Percentiles rank a stretch among this genome's conserved stretches.
These are phyloP conservation scores for Curvularia sp. DNA, from an alignment of 2,329 filamentous ascomycete species.

Conservation along the genomic window DNA sequence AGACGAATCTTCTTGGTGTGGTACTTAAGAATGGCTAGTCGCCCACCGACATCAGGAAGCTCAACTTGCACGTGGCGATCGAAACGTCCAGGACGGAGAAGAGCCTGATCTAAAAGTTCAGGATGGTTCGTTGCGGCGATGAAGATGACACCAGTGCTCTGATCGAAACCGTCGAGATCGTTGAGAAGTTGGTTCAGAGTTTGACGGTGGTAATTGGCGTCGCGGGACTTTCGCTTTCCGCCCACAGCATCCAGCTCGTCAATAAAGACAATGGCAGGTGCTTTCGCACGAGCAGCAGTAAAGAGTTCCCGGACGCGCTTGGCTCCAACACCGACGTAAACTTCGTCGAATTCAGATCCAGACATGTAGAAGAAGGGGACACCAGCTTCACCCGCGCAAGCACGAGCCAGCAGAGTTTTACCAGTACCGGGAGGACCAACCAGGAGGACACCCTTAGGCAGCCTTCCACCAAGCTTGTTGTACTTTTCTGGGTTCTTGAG, in stretches of 20 bases:
- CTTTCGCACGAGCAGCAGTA: conserved; percentile 79
- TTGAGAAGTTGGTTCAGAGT: conserved; percentile 97
- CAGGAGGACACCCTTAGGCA: conserved; percentile 94
- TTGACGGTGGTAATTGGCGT: conserved; percentile 95
- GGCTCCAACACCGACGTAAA: conserved; percentile 95
- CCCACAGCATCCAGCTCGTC: conserved; percentile 95
- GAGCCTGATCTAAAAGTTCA: conserved; percentile 89
- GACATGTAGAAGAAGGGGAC: conserved; percentile 99
- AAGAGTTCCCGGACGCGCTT: conserved; percentile 98
- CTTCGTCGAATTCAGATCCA: conserved; percentile 96
- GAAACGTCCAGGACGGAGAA: conserved; percentile 93
- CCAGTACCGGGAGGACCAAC: conserved; percentile 96
- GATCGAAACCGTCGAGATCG: conserved; percentile 95
- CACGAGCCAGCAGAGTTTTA: conserved; percentile 93
- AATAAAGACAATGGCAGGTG: conserved; percentile 93
- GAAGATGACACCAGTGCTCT: conserved; percentile 93
- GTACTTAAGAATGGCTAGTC: conserved; percentile 90
- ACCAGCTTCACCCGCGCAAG: conserved; percentile 94
- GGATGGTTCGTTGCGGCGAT: conserved; percentile 97
- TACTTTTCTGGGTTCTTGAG: conserved; percentile 92
- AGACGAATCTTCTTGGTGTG: conserved; percentile 92
- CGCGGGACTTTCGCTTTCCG: conserved; percentile 88
- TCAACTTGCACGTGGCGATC: conserved; percentile 90
- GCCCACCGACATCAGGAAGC: conserved; percentile 90
- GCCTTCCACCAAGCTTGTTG: conserved; percentile 90